These are phyloP conservation scores for Heimioporus sp. DNA, from an alignment of 768 basidiomycete species.

Conservation along the genomic window DNA sequence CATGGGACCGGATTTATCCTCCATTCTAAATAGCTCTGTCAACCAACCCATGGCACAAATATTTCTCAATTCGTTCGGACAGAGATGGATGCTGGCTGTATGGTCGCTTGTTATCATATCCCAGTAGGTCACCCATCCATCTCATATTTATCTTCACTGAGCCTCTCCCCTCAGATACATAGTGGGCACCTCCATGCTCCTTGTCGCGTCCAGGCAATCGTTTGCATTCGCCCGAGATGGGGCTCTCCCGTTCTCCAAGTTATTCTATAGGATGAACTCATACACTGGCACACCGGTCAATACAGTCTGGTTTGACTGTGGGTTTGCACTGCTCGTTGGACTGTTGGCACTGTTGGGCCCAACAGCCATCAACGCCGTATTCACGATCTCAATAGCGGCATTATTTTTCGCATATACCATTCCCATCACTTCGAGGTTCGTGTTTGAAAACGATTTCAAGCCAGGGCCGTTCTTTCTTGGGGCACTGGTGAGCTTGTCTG, in stretches of 20 bases:
- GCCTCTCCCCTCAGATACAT: slow-evolving; percentile 31
- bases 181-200: slow-evolving; percentile 41
- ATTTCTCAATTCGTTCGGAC: slow-evolving; percentile 39
- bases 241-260: slow-evolving; percentile 53
- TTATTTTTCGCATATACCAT: slow-evolving; percentile 43
- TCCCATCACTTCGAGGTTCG: slow-evolving; percentile 48
- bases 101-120: slow-evolving; percentile 53
- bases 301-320: slow-evolving; percentile 52
- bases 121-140: slow-evolving; percentile 31
- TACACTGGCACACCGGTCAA: slow-evolving; percentile 54
- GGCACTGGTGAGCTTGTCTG: slow-evolving; percentile 28
- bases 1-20: slow-evolving; percentile 49
- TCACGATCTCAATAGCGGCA: slow-evolving; percentile 44
- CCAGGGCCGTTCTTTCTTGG: slow-evolving; percentile 49
- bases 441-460: slow-evolving; percentile 42
- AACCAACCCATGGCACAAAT: slow-evolving; percentile 46
- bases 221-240: slow-evolving; percentile 59
- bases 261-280: slow-evolving; percentile 50
- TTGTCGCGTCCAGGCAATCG: slow-evolving; percentile 55
- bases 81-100: slow-evolving; percentile 40
- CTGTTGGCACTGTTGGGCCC: slow-evolving; percentile 52
- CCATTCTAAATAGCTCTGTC: slow-evolving; percentile 29
- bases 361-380: slow-evolving; percentile 55
- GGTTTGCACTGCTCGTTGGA: slow-evolving; percentile 43
- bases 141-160: background rate